A percentile compares a stretch with the other conserved stretches of the same genome.
Conservation (phyloP, 495 filamentous ascomycete species). For the Penicillium antarcticum region DNA sequence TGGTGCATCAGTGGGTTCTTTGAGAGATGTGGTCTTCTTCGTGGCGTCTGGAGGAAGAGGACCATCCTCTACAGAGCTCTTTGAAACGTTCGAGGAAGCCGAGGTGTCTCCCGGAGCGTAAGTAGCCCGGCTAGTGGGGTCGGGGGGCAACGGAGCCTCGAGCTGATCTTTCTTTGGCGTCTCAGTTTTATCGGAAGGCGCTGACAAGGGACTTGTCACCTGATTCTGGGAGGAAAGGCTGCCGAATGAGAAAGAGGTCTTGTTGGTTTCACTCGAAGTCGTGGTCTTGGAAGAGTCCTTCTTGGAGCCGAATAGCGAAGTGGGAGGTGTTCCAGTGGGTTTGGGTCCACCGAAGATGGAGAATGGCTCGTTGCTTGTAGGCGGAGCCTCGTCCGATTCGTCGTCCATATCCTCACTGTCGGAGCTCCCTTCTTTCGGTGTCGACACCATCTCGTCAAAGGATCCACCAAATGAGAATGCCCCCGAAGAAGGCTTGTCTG, state of each 20-base stretch:
- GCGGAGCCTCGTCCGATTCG: conserved; percentile 33
- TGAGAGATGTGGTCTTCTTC: conserved; percentile 19
- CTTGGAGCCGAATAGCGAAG: conserved; percentile 36
- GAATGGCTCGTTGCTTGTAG: conserved; percentile 16
- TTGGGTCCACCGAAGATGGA: conserved; percentile 25
- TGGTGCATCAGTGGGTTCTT: conserved; percentile 49
- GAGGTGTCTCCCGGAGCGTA: conserved; percentile 67
- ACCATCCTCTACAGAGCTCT: conserved; percentile 45
- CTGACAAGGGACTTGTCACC: conserved; percentile 28
- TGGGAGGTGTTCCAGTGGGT: conserved; percentile 17
- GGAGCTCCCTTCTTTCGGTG: conserved; percentile 20
- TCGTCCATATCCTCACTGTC: conserved; percentile 37
- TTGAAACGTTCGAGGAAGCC: conserved; percentile 57
- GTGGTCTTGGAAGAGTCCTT: conserved; percentile 27
- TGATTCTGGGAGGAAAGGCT: conserved; percentile 20
- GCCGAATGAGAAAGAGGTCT: conserved; percentile 40
- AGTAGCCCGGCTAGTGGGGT: conserved; percentile 64
- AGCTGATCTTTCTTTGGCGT: conserved; percentile 22
- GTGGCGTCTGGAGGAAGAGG: conserved; percentile 39
- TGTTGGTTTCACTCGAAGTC: conserved; percentile 28
- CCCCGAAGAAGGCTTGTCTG: conserved; percentile 36
- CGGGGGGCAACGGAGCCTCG: conserved; percentile 70
- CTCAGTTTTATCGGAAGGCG: conserved; percentile 38
- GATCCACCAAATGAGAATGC: conserved; percentile 34
- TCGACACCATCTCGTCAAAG: conserved; percentile 26